A percentile compares a stretch with the other conserved stretches of the same genome.
Conservation (phyloP, 1,284 basidiomycete genomes). For the Melampsora occidentalis region DNA sequence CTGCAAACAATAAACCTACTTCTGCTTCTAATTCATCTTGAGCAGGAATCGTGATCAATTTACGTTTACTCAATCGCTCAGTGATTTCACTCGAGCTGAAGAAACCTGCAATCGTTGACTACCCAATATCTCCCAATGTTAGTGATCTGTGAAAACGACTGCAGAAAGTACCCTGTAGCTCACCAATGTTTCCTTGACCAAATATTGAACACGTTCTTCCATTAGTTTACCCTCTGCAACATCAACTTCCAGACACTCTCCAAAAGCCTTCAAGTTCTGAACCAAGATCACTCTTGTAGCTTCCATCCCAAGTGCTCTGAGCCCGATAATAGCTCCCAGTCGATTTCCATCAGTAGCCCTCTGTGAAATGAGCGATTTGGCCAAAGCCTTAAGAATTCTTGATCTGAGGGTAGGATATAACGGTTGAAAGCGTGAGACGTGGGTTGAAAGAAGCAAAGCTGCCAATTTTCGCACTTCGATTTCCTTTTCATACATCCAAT, state of each 20-base stretch:
- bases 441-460: conserved; percentile 69
- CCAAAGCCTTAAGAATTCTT: conserved; percentile 85
- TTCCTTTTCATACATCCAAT: too few relatives aligned
- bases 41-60: conserved; percentile 20
- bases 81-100: conserved; percentile 11
- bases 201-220: conserved; percentile 15
- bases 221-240: conserved; percentile 21
- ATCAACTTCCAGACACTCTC: conserved; percentile 29
- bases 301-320: conserved; percentile 30
- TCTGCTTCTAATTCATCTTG: conserved; percentile 41
- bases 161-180: background rate
- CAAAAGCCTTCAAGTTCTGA: conserved; percentile 40
- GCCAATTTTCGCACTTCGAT: conserved; percentile 45
- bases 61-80: background rate
- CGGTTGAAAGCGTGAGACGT: conserved; percentile 64
- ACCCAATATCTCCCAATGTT: background rate
- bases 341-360: conserved; percentile 39
- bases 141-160: background rate
- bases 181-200: conserved; percentile 40
- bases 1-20: conserved; percentile 34
- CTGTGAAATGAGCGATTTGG: conserved; percentile 65
- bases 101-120: conserved; percentile 31
- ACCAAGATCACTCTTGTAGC: conserved; percentile 27
- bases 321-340: conserved; percentile 35
- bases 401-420: conserved; percentile 76